A percentile compares a stretch with the other conserved stretches of the same genome.
These are phyloP conservation scores for Crataegus laevigata DNA, from an alignment of 306 rosid genomes.

Conservation along the genomic window DNA sequence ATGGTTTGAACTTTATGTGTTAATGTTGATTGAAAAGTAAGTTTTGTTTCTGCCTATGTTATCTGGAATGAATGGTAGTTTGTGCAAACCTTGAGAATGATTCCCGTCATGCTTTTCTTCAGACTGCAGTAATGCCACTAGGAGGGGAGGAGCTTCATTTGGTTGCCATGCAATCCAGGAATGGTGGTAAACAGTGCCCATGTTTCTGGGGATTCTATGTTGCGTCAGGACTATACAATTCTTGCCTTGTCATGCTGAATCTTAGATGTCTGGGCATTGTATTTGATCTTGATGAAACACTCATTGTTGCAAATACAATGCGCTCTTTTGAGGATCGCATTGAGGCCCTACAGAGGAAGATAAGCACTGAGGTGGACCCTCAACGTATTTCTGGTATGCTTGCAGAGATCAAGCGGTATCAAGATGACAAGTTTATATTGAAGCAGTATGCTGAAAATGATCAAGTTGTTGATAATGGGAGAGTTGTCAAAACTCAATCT, in stretches of 20 bases:
- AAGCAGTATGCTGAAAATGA: slow-evolving; percentile 95
- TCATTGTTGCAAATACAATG: slow-evolving; percentile 96
- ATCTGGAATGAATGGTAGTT: not conserved
- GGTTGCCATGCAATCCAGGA: slow-evolving; percentile 85
- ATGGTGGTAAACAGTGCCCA: slow-evolving; percentile 45
- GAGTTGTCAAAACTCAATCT: slow-evolving; percentile 70
- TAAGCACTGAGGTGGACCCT: slow-evolving; percentile 67
- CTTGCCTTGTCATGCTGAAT: slow-evolving; percentile 86
- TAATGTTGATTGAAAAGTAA: not conserved
- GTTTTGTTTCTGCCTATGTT: not conserved
- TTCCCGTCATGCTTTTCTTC: slow-evolving; percentile 20
- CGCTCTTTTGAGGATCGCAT: slow-evolving; percentile 97
- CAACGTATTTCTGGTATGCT: slow-evolving; percentile 79
- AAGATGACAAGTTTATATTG: slow-evolving; percentile 74
- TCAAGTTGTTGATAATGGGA: slow-evolving; percentile 85
- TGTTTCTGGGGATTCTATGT: slow-evolving; percentile 93
- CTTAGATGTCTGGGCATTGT: slow-evolving; percentile 98
- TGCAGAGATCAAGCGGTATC: slow-evolving; percentile 85
- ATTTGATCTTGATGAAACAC: slow-evolving; percentile 98
- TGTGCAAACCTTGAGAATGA: slow-evolving; percentile 10
- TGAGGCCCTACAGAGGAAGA: slow-evolving; percentile 87
- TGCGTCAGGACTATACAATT: slow-evolving; percentile 68
- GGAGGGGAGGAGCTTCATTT: slow-evolving; percentile 83
- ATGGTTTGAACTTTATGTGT: not conserved
- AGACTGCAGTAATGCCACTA: slow-evolving; percentile 86